phyloP scores from a whole-genome alignment of 192 early-diverging fungal species.

The Diversispora epigaea region DNA sequence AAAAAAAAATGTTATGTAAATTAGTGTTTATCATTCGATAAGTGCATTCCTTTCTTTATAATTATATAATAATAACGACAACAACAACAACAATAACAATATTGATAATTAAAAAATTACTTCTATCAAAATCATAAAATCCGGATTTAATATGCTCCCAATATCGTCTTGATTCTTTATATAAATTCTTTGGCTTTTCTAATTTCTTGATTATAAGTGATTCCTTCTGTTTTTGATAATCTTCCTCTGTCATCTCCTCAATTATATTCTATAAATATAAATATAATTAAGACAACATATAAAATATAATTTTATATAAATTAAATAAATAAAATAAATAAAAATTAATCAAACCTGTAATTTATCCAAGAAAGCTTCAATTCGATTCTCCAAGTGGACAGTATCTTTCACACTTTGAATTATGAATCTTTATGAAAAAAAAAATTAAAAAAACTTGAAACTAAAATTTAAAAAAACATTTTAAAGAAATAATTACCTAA shows the following conservation, averaged over 20 bases:
- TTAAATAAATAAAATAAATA: background rate
- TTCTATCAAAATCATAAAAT: conserved; percentile 75
- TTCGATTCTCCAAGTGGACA: conserved; percentile 68
- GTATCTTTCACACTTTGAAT: conserved; percentile 86
- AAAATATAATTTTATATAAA: background rate
- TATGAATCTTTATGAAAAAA: conserved; percentile 47
- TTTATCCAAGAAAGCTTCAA: conserved; percentile 63
- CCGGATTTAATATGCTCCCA: conserved; percentile 68
- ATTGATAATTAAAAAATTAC: conserved; percentile 2
- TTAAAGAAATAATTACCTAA: conserved; percentile 25
- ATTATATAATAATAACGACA: conserved; percentile 23
- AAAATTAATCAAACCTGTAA: conserved; percentile 27
- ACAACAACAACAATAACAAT: too few relatives aligned
- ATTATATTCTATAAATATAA: conserved; percentile 34
- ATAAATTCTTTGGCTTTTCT: conserved; percentile 78
- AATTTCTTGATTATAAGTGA: conserved; percentile 62
- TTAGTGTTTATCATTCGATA: background rate
- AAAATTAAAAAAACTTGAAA: too few relatives aligned
- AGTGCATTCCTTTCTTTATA: background rate
- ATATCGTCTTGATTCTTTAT: conserved; percentile 62
- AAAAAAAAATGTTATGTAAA: background rate
- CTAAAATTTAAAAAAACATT: too few relatives aligned
- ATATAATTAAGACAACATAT: background rate
- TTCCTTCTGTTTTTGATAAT: conserved; percentile 65
- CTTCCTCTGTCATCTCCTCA: conserved; percentile 59